Evolutionary conservation across 2,329 filamentous ascomycete genomes (phyloP).

Genomic region (Nakataea oryzae): DNA sequence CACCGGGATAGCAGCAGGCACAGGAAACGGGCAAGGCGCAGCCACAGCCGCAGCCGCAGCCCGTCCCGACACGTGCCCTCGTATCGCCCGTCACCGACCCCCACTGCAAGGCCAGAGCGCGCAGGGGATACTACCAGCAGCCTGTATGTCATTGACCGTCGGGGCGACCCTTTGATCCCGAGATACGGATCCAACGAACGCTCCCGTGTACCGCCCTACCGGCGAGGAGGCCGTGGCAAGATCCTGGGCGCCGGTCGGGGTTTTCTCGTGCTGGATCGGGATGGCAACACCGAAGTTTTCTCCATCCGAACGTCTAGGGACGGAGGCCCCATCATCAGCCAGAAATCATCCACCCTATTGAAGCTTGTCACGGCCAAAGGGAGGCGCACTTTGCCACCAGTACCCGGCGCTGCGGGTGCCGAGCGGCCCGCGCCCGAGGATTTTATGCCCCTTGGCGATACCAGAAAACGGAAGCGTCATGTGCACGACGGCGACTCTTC

Average conservation of each 20-base stretch:
- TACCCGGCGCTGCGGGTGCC: background rate
- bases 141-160: slow-evolving; percentile 58
- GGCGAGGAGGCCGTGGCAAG: slow-evolving; percentile 55
- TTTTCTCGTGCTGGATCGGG: slow-evolving; percentile 55
- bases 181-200: slow-evolving; percentile 65
- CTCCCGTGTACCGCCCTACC: slow-evolving; percentile 61
- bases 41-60: background rate
- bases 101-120: background rate
- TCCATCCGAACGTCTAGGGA: slow-evolving; percentile 34
- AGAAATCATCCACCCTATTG: slow-evolving; percentile 27
- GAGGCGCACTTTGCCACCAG: background rate
- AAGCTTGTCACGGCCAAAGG: slow-evolving; percentile 7
- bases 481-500: slow-evolving; percentile 14
- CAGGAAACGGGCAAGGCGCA: background rate
- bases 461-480: slow-evolving; percentile 30
- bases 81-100: background rate
- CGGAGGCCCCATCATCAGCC: slow-evolving; percentile 26
- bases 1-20: background rate
- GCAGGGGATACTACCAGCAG: slow-evolving; percentile 5
- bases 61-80: background rate
- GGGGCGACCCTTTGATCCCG: slow-evolving; percentile 67
- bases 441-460: slow-evolving; percentile 34
- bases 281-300: slow-evolving; percentile 46
- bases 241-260: slow-evolving; percentile 59
- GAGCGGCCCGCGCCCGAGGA: slow-evolving; percentile 21